These are phyloP conservation scores for Leccinum uliginosum DNA, from an alignment of 768 basidiomycete genomes.

Conservation along the genomic window DNA sequence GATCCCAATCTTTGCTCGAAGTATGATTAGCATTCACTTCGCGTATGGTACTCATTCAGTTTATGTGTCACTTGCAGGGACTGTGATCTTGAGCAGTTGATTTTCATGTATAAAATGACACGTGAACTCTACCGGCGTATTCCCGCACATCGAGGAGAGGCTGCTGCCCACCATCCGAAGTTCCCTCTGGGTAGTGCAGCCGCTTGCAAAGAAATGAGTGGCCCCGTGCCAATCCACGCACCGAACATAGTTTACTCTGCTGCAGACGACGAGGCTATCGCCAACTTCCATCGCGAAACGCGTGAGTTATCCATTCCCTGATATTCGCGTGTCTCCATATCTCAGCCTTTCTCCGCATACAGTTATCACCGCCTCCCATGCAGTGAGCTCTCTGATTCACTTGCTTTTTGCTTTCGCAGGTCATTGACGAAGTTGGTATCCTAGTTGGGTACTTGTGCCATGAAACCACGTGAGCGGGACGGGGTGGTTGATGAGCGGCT, in stretches of 20 bases:
- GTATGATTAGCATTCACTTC: slow-evolving; percentile 25
- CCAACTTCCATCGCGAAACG: not conserved
- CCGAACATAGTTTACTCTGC: not conserved
- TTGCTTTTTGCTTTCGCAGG: not conserved
- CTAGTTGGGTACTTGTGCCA: slow-evolving; percentile 35
- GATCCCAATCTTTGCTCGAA: slow-evolving; percentile 41
- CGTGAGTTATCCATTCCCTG: not conserved
- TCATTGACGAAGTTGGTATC: not conserved
- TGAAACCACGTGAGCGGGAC: slow-evolving; percentile 38
- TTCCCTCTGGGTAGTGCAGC: slow-evolving; percentile 31
- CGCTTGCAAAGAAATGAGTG: slow-evolving; percentile 11
- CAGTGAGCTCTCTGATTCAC: not conserved
- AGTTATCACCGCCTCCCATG: not conserved
- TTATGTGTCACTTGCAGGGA: not conserved
- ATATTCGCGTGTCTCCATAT: too few species aligned
- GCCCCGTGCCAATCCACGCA: slow-evolving; percentile 13
- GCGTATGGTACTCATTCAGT: not conserved
- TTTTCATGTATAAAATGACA: slow-evolving; percentile 50
- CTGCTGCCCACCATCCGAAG: slow-evolving; percentile 17
- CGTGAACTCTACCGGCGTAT: slow-evolving; percentile 56
- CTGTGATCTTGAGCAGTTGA: slow-evolving; percentile 42
- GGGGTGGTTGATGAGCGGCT: slow-evolving; percentile 11
- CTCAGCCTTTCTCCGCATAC: not conserved
- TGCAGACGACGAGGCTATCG: not conserved
- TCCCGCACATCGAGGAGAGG: slow-evolving; percentile 27